These are phyloP conservation scores for Ceratocystis destructans DNA, from an alignment of 2,329 filamentous ascomycete species.

Conservation along the genomic window DNA sequence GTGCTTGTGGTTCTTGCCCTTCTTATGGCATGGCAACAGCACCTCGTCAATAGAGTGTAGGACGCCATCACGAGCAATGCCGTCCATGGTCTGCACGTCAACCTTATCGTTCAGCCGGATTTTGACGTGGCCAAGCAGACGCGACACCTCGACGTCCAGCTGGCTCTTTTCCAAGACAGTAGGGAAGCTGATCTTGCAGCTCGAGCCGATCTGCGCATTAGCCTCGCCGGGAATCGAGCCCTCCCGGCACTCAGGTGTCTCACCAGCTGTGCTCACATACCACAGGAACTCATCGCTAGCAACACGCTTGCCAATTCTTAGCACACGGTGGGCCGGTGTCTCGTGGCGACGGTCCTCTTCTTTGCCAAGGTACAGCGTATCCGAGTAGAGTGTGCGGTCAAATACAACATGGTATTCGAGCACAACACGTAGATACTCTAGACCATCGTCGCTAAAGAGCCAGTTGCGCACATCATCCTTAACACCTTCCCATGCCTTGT, in stretches of 20 bases:
- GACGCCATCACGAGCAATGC: constrained; percentile 63
- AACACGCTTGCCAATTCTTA: constrained; percentile 6
- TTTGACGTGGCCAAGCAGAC: constrained; percentile 51
- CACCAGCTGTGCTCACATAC: neutral
- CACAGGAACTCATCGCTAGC: constrained; percentile 21
- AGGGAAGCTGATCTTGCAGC: constrained; percentile 13
- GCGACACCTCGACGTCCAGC: constrained; percentile 56
- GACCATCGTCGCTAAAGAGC: constrained; percentile 64
- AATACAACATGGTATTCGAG: constrained; percentile 66
- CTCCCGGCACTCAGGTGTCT: constrained; percentile 12
- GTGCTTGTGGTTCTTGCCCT: constrained; percentile 20
- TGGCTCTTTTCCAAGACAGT: constrained; percentile 55
- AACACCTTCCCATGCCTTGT: constrained; percentile 65
- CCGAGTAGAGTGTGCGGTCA: constrained; percentile 67
- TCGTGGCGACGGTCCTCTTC: constrained; percentile 9
- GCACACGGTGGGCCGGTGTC: neutral
- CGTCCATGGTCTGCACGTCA: constrained; percentile 52
- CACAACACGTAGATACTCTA: constrained; percentile 62
- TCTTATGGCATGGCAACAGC: constrained; percentile 58
- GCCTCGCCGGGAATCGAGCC: constrained; percentile 13
- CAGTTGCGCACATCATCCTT: constrained; percentile 65
- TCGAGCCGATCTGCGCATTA: constrained; percentile 8
- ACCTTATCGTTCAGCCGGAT: constrained; percentile 65
- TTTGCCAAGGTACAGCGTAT: constrained; percentile 50
- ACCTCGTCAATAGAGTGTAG: constrained; percentile 63